phyloP scores from a whole-genome alignment of 345 rosid species.

The Viola odorata region DNA sequence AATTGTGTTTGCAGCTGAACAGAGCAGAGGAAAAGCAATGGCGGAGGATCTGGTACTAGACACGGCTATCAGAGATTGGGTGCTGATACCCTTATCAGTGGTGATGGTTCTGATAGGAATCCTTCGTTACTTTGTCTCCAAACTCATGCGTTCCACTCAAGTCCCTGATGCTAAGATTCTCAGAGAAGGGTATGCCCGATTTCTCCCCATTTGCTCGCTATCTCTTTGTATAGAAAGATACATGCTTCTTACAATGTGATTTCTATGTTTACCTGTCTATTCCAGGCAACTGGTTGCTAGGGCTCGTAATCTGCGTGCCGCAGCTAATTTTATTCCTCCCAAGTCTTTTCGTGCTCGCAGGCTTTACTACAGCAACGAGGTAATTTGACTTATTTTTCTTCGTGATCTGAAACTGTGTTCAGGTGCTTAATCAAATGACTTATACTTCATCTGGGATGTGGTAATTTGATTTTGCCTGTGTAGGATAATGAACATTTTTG shows the following conservation, averaged over 20 bases:
- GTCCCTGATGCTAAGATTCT: conserved; percentile 70
- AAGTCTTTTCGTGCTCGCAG: conserved; percentile 87
- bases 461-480: too few relatives aligned
- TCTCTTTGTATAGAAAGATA: too few relatives aligned
- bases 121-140: conserved; percentile 79
- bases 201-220: not conserved
- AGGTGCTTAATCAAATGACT: not conserved
- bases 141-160: conserved; percentile 85
- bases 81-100: conserved; percentile 78
- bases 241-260: too few relatives aligned
- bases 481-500: too few relatives aligned
- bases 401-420: not conserved
- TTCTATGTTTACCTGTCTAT: conserved; percentile 3
- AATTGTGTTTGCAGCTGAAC: not conserved
- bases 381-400: conserved; percentile 13
- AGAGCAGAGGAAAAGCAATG: conserved; percentile 29
- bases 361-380: conserved; percentile 85
- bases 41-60: conserved; percentile 95
- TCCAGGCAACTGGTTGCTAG: conserved; percentile 75
- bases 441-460: not conserved
- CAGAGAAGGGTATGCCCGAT: conserved; percentile 71
- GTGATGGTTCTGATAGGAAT: conserved; percentile 94
- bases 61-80: conserved; percentile 96
- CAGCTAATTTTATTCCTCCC: conserved; percentile 78
- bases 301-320: conserved; percentile 82